These are phyloP conservation scores for Puccinia horiana DNA, from an alignment of 1,284 basidiomycete genomes.

Conservation along the genomic window DNA sequence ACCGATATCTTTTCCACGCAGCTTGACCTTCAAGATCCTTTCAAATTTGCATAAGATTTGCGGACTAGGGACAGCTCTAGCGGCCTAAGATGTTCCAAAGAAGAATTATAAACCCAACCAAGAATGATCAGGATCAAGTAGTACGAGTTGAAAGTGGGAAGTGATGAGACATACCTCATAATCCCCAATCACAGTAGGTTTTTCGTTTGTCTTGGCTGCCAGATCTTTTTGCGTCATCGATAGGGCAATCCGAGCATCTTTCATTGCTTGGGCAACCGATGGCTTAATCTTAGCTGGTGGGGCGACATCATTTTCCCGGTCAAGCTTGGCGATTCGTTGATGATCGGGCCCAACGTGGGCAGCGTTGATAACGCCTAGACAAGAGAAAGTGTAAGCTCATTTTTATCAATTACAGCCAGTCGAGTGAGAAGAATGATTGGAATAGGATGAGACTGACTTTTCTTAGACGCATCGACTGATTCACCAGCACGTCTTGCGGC, in stretches of 20 bases:
- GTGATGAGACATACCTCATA: conserved; percentile 28
- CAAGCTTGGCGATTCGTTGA: conserved; percentile 44
- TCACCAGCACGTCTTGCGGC: conserved; percentile 41
- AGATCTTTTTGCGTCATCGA: conserved; percentile 44
- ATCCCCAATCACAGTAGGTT: conserved; percentile 45
- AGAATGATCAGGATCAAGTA: background rate
- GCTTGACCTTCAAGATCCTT: conserved; percentile 44
- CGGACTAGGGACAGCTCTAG: conserved; percentile 37
- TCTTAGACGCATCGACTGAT: conserved; percentile 26
- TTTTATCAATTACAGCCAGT: background rate
- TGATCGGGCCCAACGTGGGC: conserved; percentile 38
- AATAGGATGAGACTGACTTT: conserved; percentile 5
- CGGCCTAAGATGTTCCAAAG: conserved; percentile 18
- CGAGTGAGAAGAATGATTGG: background rate
- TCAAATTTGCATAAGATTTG: conserved; percentile 45
- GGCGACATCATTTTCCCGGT: conserved; percentile 38
- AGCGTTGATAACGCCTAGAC: conserved; percentile 26
- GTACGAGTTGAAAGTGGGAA: background rate
- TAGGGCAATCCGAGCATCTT: conserved; percentile 34
- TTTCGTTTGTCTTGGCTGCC: conserved; percentile 33
- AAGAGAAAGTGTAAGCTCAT: background rate
- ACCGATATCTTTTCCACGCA: conserved; percentile 43
- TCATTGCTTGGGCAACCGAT: conserved; percentile 40
- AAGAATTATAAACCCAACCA: background rate
- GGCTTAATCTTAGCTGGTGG: conserved; percentile 39